phyloP scores from a whole-genome alignment of 78 protist genomes.

The Dictyostelium capitatum region DNA sequence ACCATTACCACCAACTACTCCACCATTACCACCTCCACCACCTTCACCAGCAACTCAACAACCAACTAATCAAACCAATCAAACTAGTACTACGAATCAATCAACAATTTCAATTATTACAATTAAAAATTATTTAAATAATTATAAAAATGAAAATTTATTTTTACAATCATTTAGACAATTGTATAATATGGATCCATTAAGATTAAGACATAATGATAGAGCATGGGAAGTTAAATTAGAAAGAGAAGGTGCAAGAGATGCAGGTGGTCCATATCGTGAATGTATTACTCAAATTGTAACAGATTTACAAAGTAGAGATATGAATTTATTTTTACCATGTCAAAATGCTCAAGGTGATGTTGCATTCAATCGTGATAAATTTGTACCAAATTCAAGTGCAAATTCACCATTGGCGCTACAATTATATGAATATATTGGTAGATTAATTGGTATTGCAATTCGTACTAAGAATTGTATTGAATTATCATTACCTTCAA shows the following conservation, averaged over 20 bases:
- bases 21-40: not conserved
- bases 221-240: conserved; percentile 84
- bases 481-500: conserved; percentile 78
- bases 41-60: not conserved
- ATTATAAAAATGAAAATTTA: conserved; percentile 51
- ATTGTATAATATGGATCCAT: conserved; percentile 50
- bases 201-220: conserved; percentile 61
- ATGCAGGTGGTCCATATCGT: conserved; percentile 88
- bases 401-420: conserved; percentile 55
- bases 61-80: not conserved
- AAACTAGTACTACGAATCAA: not conserved
- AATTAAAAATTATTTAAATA: conserved; percentile 4
- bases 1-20: not conserved
- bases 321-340: conserved; percentile 69
- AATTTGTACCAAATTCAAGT: conserved; percentile 80
- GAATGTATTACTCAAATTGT: conserved; percentile 77
- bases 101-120: not conserved
- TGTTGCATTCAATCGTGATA: conserved; percentile 86
- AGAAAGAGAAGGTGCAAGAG: conserved; percentile 85
- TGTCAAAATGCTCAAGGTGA: conserved; percentile 85
- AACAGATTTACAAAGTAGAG: conserved; percentile 53
- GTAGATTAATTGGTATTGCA: conserved; percentile 82
- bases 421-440: conserved; percentile 73
- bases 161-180: conserved; percentile 74
- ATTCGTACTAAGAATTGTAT: conserved; percentile 73